Evolutionary conservation across 768 basidiomycete species (phyloP).

Genomic region (Serendipita vermifera): DNA sequence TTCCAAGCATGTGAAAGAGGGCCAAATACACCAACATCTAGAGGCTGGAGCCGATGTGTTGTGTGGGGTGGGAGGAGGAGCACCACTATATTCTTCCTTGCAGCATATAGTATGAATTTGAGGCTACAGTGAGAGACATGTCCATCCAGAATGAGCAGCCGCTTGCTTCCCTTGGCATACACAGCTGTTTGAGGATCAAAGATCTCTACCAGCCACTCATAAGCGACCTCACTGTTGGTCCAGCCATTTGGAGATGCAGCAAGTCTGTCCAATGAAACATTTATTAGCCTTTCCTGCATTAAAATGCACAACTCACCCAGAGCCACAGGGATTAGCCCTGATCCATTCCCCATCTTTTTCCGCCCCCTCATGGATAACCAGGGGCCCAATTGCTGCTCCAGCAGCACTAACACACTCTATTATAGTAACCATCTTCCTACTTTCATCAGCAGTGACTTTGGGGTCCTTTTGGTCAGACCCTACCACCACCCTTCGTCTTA

Average conservation of each 20-base stretch:
- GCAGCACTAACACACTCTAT: not conserved
- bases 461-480: constrained; percentile 5
- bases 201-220: not conserved
- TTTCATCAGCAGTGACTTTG: not conserved
- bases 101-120: constrained; percentile 21
- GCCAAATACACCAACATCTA: constrained; percentile 31
- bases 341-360: constrained; percentile 1
- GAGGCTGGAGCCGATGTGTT: constrained; percentile 32
- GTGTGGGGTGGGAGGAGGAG: constrained; percentile 30
- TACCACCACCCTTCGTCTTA: not conserved
- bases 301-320: not conserved
- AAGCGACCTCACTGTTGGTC: not conserved
- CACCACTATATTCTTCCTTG: constrained; percentile 23
- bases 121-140: constrained; percentile 30
- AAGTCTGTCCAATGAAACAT: not conserved
- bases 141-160: constrained; percentile 31
- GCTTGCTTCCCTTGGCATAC: not conserved
- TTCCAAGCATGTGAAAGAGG: constrained; percentile 23
- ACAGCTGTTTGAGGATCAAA: constrained; percentile 17
- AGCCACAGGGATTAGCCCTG: not conserved
- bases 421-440: constrained; percentile 5
- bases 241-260: constrained; percentile 1
- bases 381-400: not conserved
- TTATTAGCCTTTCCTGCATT: not conserved
- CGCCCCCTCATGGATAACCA: not conserved